Conservation (phyloP, 139 green algal species). For the Micractinium conductrix region DNA sequence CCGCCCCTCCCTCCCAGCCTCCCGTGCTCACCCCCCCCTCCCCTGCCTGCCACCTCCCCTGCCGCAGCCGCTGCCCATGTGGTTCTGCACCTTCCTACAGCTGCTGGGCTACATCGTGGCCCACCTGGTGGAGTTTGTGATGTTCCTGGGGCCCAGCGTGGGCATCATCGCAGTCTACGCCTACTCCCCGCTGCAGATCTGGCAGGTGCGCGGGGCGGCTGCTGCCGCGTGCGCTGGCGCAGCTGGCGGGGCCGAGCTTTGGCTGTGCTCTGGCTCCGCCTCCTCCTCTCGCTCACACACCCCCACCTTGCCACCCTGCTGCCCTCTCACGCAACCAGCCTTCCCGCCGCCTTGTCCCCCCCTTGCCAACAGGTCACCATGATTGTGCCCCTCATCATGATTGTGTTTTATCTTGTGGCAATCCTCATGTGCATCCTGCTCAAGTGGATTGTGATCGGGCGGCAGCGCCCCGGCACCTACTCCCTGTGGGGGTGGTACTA, state of each 20-base stretch:
- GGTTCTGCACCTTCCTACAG: not conserved
- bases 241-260: no score
- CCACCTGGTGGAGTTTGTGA: not conserved
- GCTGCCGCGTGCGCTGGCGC: no score
- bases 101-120: not conserved
- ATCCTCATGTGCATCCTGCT: not conserved
- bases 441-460: constrained; percentile 23
- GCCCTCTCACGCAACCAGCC: no score
- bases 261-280: no score
- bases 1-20: not conserved
- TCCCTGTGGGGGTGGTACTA: constrained; percentile 31
- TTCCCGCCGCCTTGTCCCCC: no score
- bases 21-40: not conserved
- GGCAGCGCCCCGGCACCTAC: constrained; percentile 3
- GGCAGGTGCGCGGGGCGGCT: not conserved
- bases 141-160: not conserved
- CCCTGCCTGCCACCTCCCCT: no score
- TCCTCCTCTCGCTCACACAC: no score
- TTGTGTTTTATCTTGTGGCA: no score
- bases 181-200: not conserved
- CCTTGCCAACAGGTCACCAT: no score
- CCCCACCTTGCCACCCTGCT: no score
- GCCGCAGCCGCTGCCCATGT: no score
- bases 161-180: not conserved
- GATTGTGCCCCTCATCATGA: no score